phyloP scores from a whole-genome alignment of 805 yeast genomes.

The Wickerhamiella brachini region DNA sequence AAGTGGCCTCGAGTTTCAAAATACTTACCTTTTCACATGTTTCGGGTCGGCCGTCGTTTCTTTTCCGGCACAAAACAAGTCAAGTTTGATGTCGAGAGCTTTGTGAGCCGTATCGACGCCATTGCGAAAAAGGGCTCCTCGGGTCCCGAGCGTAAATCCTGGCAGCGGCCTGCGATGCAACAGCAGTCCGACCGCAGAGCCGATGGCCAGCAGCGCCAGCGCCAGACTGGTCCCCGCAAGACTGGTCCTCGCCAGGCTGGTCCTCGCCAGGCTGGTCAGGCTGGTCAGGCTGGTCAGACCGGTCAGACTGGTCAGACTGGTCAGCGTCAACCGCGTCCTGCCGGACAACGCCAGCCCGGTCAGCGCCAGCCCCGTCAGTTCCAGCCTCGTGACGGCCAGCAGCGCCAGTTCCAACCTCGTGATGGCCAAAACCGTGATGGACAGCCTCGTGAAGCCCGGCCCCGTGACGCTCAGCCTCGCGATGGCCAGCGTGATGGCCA shows the following conservation, averaged over 20 bases:
- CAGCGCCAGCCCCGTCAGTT: neutral
- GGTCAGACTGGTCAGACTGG: neutral
- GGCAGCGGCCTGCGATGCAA: neutral
- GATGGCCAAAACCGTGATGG: no score
- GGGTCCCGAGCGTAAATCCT: neutral
- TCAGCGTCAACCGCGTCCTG: neutral
- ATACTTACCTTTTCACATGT: neutral
- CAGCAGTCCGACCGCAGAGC: neutral
- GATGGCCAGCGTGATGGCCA: neutral
- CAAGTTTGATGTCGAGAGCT: neutral
- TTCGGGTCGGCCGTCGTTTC: neutral
- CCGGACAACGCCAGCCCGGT: neutral
- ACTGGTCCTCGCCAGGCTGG: neutral
- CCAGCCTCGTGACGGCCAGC: neutral
- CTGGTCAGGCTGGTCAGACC: neutral
- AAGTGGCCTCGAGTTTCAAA: no score
- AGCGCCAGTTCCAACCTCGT: neutral
- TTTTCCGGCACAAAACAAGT: neutral
- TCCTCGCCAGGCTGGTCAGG: neutral
- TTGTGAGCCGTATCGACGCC: slow-evolving; percentile 15
- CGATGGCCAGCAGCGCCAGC: neutral
- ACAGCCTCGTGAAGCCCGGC: no score
- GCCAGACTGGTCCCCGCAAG: neutral
- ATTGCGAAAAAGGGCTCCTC: slow-evolving; percentile 8
- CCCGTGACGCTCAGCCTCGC: no score